Evolutionary conservation across 371 early-diverging fungal genomes (phyloP).

Genomic region (Rhizomucor miehei): DNA sequence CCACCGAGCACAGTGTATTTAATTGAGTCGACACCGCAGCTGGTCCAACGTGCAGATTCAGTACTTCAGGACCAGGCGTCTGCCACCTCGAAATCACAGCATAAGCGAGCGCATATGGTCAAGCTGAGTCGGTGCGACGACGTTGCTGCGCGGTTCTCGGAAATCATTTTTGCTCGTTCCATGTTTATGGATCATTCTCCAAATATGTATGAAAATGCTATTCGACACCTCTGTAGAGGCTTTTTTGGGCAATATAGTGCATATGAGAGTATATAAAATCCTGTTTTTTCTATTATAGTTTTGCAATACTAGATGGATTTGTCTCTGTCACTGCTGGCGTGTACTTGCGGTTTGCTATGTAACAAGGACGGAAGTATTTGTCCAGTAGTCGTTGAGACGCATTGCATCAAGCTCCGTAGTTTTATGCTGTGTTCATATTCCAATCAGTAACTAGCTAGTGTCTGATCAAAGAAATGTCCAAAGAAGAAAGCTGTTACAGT

Average conservation of each 20-base stretch:
- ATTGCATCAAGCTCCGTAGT: too few species aligned
- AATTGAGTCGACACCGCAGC: conserved; percentile 50
- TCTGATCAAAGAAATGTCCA: too few species aligned
- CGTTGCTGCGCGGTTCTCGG: conserved; percentile 65
- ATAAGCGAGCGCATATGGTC: conserved; percentile 36
- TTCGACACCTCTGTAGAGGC: conserved; percentile 24
- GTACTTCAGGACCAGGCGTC: neutral
- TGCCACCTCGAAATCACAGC: conserved; percentile 12
- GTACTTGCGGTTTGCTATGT: too few species aligned
- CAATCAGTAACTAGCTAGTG: too few species aligned
- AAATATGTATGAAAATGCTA: conserved; percentile 58
- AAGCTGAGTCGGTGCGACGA: conserved; percentile 63
- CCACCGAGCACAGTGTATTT: conserved; percentile 74
- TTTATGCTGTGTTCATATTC: too few species aligned
- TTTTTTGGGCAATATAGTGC: conserved; percentile 15
- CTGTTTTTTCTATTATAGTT: too few species aligned
- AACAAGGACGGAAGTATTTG: too few species aligned
- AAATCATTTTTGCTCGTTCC: conserved; percentile 63
- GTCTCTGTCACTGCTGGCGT: too few species aligned
- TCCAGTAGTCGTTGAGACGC: too few species aligned
- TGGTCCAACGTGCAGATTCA: conserved; percentile 20
- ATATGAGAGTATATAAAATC: too few species aligned
- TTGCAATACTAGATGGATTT: too few species aligned
- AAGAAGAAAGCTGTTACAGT: too few species aligned
- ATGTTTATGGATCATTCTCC: conserved; percentile 80